phyloP scores from a whole-genome alignment of 208 protist genomes.

The Novymonas esmeraldas region DNA sequence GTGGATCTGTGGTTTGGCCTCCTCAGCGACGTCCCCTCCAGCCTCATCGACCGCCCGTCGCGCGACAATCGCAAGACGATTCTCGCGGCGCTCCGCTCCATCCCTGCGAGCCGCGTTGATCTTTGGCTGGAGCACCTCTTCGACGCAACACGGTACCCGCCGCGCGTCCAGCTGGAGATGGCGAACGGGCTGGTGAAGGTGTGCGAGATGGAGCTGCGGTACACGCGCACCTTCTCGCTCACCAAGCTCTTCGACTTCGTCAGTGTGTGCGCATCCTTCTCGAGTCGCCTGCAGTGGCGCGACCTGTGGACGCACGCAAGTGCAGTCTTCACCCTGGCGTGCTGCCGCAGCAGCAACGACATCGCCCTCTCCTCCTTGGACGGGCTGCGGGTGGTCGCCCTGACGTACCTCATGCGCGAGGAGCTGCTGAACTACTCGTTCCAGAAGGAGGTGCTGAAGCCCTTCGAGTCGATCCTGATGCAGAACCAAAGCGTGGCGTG shows the following conservation, averaged over 20 bases:
- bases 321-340: slow-evolving; percentile 72
- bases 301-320: slow-evolving; percentile 78
- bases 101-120: slow-evolving; percentile 54
- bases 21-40: slow-evolving; percentile 50
- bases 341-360: slow-evolving; percentile 36
- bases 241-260: slow-evolving; percentile 89
- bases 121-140: slow-evolving; percentile 85
- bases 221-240: slow-evolving; percentile 77
- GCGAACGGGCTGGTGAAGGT: slow-evolving; percentile 68
- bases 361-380: slow-evolving; percentile 76
- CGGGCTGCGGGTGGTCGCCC: slow-evolving; percentile 68
- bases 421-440: slow-evolving; percentile 86
- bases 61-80: slow-evolving; percentile 47
- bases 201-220: slow-evolving; percentile 71
- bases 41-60: slow-evolving; percentile 41
- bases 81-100: slow-evolving; percentile 43
- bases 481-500: slow-evolving; percentile 59
- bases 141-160: slow-evolving; percentile 74
- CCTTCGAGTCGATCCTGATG: slow-evolving; percentile 82
- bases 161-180: slow-evolving; percentile 75
- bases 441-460: slow-evolving; percentile 84
- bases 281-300: slow-evolving; percentile 83
- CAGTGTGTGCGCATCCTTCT: slow-evolving; percentile 71
- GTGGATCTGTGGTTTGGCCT: slow-evolving; percentile 83
- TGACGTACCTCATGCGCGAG: slow-evolving; percentile 78